Conservation (phyloP, 257 asterid species). For the Nicotiana undulata region DNA sequence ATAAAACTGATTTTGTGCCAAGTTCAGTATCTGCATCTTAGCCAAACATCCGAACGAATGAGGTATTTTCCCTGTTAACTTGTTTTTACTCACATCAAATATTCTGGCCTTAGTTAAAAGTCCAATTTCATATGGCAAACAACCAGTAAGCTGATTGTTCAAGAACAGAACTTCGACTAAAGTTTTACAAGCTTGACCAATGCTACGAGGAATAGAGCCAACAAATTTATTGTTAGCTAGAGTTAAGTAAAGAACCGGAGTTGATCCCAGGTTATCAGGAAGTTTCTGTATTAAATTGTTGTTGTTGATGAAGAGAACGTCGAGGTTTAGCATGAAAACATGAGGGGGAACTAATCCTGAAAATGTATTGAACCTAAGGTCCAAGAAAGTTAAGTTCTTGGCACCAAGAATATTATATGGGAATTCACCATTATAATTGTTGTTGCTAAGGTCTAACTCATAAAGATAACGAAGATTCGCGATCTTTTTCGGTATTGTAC, state of each 20-base stretch:
- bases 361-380: slow-evolving; percentile 47
- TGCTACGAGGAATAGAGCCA: slow-evolving; percentile 46
- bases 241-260: slow-evolving; percentile 40
- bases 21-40: slow-evolving; percentile 21
- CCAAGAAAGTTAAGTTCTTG: slow-evolving; percentile 47
- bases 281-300: slow-evolving; percentile 35
- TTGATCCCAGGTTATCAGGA: slow-evolving; percentile 36
- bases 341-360: slow-evolving; percentile 31
- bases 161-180: slow-evolving; percentile 36
- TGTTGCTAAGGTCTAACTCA: slow-evolving; percentile 69
- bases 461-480: slow-evolving; percentile 19
- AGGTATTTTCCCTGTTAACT: slow-evolving; percentile 55
- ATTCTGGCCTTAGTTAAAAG: slow-evolving; percentile 19
- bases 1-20: slow-evolving; percentile 34
- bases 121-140: slow-evolving; percentile 63
- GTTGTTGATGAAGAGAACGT: slow-evolving; percentile 63
- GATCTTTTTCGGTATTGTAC: slow-evolving; percentile 26
- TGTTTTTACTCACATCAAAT: slow-evolving; percentile 47
- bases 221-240: slow-evolving; percentile 48
- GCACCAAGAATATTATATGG: slow-evolving; percentile 35
- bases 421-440: slow-evolving; percentile 35
- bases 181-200: slow-evolving; percentile 31
- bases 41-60: slow-evolving; percentile 49
- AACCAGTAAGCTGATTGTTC: slow-evolving; percentile 45
- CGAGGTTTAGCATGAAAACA: slow-evolving; percentile 44